Conservation (phyloP, 495 filamentous ascomycete species). For the Penicillium subrubescens region DNA sequence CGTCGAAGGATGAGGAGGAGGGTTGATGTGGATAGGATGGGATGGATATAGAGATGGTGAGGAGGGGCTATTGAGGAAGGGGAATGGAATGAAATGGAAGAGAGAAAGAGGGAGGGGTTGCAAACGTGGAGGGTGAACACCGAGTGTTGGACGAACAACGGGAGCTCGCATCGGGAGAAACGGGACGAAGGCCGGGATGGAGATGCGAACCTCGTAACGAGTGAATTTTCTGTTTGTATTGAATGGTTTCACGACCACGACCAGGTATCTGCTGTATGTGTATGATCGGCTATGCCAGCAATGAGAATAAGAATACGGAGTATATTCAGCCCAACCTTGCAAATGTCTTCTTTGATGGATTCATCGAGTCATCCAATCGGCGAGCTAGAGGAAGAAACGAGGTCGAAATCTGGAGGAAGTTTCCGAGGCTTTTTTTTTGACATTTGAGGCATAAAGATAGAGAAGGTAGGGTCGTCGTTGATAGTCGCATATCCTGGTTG, state of each 20-base stretch:
- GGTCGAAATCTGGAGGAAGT: background rate
- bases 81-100: background rate
- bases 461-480: background rate
- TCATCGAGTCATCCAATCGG: background rate
- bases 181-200: conserved; percentile 9
- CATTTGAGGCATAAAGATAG: background rate
- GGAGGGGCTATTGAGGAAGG: no score
- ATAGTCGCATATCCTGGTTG: background rate
- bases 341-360: background rate
- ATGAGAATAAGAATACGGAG: background rate
- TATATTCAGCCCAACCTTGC: background rate
- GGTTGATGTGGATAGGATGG: no score
- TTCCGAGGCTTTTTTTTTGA: background rate
- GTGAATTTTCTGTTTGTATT: conserved; percentile 3
- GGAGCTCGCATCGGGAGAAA: background rate
- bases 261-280: conserved; percentile 12
- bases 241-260: background rate
- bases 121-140: background rate
- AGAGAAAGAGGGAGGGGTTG: background rate
- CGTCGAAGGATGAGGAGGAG: conserved; percentile 28
- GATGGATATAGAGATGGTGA: no score
- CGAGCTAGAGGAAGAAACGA: background rate
- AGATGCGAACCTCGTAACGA: conserved; percentile 15
- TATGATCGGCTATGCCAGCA: conserved; percentile 21
- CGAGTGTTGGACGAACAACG: conserved; percentile 7